A percentile compares a stretch with the other conserved stretches of the same genome.
Conservation (phyloP, 2,329 filamentous ascomycete species). For the Sporothrix humicola region DNA sequence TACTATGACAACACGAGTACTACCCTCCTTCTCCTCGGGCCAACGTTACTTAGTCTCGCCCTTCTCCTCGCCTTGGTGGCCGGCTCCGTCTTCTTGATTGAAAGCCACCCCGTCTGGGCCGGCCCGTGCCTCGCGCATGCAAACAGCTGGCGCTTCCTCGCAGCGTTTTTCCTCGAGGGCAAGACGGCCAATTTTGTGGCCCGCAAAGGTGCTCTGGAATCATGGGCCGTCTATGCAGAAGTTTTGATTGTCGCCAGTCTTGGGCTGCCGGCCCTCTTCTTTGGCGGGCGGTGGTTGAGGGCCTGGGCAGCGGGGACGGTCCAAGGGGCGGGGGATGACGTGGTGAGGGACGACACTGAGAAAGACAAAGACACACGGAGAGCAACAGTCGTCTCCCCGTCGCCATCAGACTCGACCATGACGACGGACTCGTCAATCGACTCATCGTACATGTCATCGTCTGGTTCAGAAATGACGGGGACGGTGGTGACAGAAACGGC, state of each 20-base stretch:
- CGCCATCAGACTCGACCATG: neutral
- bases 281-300: slow-evolving; percentile 41
- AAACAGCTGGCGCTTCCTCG: slow-evolving; percentile 43
- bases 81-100: slow-evolving; percentile 44
- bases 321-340: neutral
- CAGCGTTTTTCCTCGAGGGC: slow-evolving; percentile 43
- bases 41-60: slow-evolving; percentile 43
- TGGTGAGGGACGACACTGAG: neutral
- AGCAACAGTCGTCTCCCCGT: neutral
- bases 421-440: neutral
- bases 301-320: slow-evolving; percentile 43
- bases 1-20: slow-evolving; percentile 42
- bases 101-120: slow-evolving; percentile 45
- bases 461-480: too few species aligned
- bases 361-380: neutral
- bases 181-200: slow-evolving; percentile 42
- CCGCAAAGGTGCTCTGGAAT: slow-evolving; percentile 41
- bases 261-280: slow-evolving; percentile 43
- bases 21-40: slow-evolving; percentile 41
- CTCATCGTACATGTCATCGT: neutral
- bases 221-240: slow-evolving; percentile 45
- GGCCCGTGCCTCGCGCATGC: slow-evolving; percentile 47
- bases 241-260: slow-evolving; percentile 43
- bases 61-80: slow-evolving; percentile 42
- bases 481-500: neutral